Conservation (phyloP, 2,329 filamentous ascomycete genomes). For the Nemania diffusa region DNA sequence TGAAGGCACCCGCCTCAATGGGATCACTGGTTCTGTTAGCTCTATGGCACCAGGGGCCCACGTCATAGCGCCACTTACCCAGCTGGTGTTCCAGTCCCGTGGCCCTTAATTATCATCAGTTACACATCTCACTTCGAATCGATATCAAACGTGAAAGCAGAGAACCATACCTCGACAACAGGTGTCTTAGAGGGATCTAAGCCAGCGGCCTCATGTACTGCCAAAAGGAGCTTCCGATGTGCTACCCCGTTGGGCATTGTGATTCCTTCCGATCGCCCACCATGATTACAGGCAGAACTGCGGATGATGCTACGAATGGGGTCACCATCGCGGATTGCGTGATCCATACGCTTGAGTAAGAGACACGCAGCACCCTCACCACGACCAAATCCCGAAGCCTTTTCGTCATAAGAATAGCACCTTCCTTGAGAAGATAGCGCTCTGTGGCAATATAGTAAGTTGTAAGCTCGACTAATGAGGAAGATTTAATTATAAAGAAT, state of each 20-base stretch:
- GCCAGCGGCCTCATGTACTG: slow-evolving; percentile 19
- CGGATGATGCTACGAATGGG: slow-evolving; percentile 30
- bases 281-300: slow-evolving; percentile 27
- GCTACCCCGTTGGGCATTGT: slow-evolving; percentile 27
- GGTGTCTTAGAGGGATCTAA: slow-evolving; percentile 14
- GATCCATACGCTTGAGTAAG: slow-evolving; percentile 25
- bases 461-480: neutral
- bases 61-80: slow-evolving; percentile 14
- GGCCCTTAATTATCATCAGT: slow-evolving; percentile 13
- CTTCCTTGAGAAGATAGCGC: slow-evolving; percentile 31
- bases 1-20: slow-evolving; percentile 40
- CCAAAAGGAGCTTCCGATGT: slow-evolving; percentile 30
- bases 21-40: slow-evolving; percentile 30
- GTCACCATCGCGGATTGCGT: slow-evolving; percentile 24
- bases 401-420: slow-evolving; percentile 31
- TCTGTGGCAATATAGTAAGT: slow-evolving; percentile 13
- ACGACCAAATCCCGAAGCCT: slow-evolving; percentile 29
- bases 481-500: neutral
- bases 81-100: slow-evolving; percentile 28
- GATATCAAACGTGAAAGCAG: neutral
- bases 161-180: slow-evolving; percentile 26
- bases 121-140: neutral
- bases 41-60: neutral
- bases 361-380: slow-evolving; percentile 28
- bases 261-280: slow-evolving; percentile 29